Percentiles rank a stretch among this genome's conserved stretches.
Conservation (phyloP, 352 stramenopile species). For the Globisporangium solare region DNA sequence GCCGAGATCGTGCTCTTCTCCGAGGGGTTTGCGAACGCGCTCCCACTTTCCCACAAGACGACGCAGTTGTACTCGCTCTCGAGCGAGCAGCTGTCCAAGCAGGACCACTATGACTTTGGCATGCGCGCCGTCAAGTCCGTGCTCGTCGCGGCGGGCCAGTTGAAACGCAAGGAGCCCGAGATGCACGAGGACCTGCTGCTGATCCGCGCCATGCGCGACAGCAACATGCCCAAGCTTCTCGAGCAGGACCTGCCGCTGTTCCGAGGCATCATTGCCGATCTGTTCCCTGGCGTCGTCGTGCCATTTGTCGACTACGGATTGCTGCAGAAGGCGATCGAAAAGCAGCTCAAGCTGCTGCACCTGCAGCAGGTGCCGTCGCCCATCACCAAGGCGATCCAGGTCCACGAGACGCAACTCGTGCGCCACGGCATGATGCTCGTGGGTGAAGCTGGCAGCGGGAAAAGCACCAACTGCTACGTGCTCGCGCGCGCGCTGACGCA, state of each 20-base stretch:
- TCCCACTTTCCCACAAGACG: constrained; percentile 93
- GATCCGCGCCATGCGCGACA: constrained; percentile 95
- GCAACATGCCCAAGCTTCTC: constrained; percentile 95
- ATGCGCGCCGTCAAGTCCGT: constrained; percentile 94
- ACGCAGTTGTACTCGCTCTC: constrained; percentile 91
- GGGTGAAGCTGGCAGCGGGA: constrained; percentile 86
- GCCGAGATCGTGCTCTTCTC: constrained; percentile 94
- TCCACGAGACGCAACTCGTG: constrained; percentile 89
- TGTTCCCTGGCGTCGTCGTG: constrained; percentile 92
- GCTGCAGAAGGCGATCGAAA: constrained; percentile 87
- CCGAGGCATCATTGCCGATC: constrained; percentile 90
- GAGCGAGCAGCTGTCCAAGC: constrained; percentile 92
- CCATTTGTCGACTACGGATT: constrained; percentile 93
- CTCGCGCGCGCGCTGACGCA: constrained; percentile 68
- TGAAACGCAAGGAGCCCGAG: constrained; percentile 93
- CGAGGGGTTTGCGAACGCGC: constrained; percentile 91
- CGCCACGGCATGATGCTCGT: constrained; percentile 95
- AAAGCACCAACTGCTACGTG: constrained; percentile 83
- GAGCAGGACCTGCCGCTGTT: constrained; percentile 94
- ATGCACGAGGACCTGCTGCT: constrained; percentile 93
- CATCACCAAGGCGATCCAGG: constrained; percentile 85
- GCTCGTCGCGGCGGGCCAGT: constrained; percentile 90
- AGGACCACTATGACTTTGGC: constrained; percentile 94
- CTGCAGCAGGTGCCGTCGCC: constrained; percentile 85
- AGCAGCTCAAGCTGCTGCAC: constrained; percentile 65